phyloP scores from a whole-genome alignment of 139 green algal species.

The Micractinium conductrix region DNA sequence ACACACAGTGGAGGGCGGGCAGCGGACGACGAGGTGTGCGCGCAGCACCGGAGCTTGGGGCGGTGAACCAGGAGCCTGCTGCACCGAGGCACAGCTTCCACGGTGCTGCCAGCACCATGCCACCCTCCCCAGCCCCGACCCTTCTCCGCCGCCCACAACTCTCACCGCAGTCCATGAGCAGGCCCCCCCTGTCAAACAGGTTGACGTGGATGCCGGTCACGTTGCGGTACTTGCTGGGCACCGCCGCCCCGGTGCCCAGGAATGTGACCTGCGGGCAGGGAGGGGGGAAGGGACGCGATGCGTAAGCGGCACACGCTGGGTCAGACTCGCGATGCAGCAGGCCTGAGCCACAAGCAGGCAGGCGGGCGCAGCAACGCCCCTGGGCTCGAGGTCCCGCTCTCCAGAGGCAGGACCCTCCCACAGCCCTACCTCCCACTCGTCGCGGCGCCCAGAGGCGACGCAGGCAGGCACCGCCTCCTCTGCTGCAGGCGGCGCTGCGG shows the following conservation, averaged over 20 bases:
- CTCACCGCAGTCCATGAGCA: slow-evolving; percentile 90
- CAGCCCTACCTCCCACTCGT: slow-evolving; percentile 55
- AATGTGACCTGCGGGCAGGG: no score
- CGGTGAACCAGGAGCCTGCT: not conserved
- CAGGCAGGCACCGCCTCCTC: not conserved
- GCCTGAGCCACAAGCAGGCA: no score
- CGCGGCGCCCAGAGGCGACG: slow-evolving; percentile 1
- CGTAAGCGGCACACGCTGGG: no score
- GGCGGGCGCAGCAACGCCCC: no score
- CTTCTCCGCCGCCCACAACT: not conserved
- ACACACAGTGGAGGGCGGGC: not conserved
- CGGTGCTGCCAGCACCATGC: not conserved
- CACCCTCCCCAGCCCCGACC: not conserved
- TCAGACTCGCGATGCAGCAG: no score
- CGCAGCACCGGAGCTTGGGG: no score
- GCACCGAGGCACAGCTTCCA: not conserved
- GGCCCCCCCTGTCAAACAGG: slow-evolving; percentile 64
- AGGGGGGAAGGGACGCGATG: no score
- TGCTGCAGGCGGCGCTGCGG: not conserved
- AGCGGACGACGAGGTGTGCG: not conserved
- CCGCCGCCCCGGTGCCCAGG: slow-evolving; percentile 71
- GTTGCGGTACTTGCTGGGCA: slow-evolving; percentile 97
- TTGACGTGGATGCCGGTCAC: slow-evolving; percentile 88
- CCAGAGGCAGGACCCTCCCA: no score
- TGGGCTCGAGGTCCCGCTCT: no score